A percentile compares a stretch with the other conserved stretches of the same genome.
Conservation (phyloP, 306 rosid genomes). For the Betula pendula region DNA sequence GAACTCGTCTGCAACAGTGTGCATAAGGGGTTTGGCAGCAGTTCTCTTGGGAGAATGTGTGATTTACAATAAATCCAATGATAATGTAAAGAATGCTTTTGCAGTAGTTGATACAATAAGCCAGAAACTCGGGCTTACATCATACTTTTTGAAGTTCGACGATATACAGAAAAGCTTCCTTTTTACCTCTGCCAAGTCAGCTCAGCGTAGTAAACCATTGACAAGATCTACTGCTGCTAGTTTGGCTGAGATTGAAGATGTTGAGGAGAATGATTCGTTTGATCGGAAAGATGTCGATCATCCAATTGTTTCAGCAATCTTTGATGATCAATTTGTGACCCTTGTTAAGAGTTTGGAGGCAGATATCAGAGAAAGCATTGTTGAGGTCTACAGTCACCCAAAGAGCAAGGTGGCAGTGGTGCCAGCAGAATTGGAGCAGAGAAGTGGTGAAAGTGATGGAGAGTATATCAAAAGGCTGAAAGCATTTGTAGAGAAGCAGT, state of each 20-base stretch:
- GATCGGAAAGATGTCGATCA: slow-evolving; percentile 60
- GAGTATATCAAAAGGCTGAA: slow-evolving; percentile 85
- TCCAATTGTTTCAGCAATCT: slow-evolving; percentile 72
- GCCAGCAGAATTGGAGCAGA: slow-evolving; percentile 91
- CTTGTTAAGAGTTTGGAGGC: slow-evolving; percentile 61
- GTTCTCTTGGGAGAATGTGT: slow-evolving; percentile 92
- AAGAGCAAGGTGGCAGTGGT: slow-evolving; percentile 87
- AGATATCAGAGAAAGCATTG: slow-evolving; percentile 75
- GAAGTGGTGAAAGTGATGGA: slow-evolving; percentile 67
- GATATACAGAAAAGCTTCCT: slow-evolving; percentile 73
- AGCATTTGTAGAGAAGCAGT: slow-evolving; percentile 82
- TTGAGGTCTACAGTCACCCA: slow-evolving; percentile 76
- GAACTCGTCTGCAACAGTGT: slow-evolving; percentile 69
- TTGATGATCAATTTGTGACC: slow-evolving; percentile 64
- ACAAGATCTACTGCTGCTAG: slow-evolving; percentile 87
- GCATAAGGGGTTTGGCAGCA: slow-evolving; percentile 75
- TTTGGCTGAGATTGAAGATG: slow-evolving; percentile 78
- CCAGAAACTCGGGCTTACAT: slow-evolving; percentile 87
- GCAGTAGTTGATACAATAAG: slow-evolving; percentile 74
- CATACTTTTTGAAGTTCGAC: slow-evolving; percentile 77
- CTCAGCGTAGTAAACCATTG: slow-evolving; percentile 50
- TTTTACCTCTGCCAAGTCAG: slow-evolving; percentile 56
- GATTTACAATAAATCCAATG: slow-evolving; percentile 72
- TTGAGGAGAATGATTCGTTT: slow-evolving; percentile 46
- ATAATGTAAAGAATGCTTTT: slow-evolving; percentile 70